Conservation (phyloP, 257 asterid genomes). For the Solanum virginianum region DNA sequence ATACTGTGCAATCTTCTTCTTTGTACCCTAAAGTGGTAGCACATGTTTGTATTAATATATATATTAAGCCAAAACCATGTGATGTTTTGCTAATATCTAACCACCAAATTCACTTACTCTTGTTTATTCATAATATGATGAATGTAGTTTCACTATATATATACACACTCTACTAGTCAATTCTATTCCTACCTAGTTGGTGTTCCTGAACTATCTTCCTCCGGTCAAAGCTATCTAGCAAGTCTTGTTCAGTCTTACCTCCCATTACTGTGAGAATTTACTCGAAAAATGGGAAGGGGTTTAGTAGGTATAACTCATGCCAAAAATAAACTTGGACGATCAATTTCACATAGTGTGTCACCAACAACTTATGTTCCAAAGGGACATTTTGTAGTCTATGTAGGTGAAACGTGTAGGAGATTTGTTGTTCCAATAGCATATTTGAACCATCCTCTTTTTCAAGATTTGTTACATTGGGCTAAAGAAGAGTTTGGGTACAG, state of each 20-base stretch:
- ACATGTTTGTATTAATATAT: constrained; percentile 36
- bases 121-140: not conserved
- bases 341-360: constrained; percentile 14
- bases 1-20: not conserved
- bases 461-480: not conserved
- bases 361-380: not conserved
- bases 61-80: constrained; percentile 59
- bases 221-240: not conserved
- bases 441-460: constrained; percentile 3
- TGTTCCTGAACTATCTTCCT: not conserved
- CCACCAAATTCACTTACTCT: constrained; percentile 23
- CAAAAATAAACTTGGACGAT: constrained; percentile 27
- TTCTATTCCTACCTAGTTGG: not conserved
- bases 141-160: not conserved
- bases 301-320: constrained; percentile 37
- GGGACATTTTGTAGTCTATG: constrained; percentile 2
- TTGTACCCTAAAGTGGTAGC: constrained; percentile 45
- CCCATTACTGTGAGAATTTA: no score
- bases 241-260: not conserved
- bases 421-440: constrained; percentile 5
- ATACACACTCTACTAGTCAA: not conserved
- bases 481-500: constrained; percentile 5
- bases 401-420: not conserved
- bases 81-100: constrained; percentile 30
- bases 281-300: constrained; percentile 28